Base-by-base conservation (phyloP, 1,284 basidiomycete genomes). In the Filobasidium uniguttulatum region DNA sequence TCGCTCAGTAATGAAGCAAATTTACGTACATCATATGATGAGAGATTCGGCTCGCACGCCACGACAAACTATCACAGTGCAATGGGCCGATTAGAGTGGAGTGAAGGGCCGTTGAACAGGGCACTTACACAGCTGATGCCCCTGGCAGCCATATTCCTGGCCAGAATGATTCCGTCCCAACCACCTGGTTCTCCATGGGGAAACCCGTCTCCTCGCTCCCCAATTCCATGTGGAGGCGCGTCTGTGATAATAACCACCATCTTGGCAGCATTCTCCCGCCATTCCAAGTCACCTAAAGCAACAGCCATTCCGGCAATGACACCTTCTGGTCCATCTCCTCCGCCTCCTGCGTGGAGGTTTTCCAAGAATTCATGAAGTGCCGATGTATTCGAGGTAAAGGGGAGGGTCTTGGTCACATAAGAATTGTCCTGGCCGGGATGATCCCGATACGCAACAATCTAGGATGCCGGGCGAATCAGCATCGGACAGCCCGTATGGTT, bases 321-420 rank as follows among this genome's bases (percentile, higher is more conserved):
- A 3, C 91, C 94, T 66, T 99, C 94, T 0, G 94, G 94, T 0
- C 94, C 93, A 73, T 99, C 93, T 10, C 93, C 93, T 25, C 94
- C 90, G 14, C 93, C 93, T 5, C 84, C 85, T 14, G 94, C 94
- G 70, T 93, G 89, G 54, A 91, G 71, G 8, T 19, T 38, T 0
- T 36, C n/a, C 20, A 49, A 30, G 30, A 50, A 41, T 19, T 28
- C 20, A 15, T 96, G 86, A 26, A 97, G 84, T 60, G 83, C 77
- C 57, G 78, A 75, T 59, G 96, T 90, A 64, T 91, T 82, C 6
- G 85, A 88, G 17, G 88, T 86, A 71, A 98, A 97, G 2, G 85
- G 86, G 74, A 93, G 87, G 67, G 84, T 91, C 73, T 85, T 88
- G 62, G 83, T 83, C 53, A 97, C 75, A 65, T 91, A 91, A 45